Evolutionary conservation across 1,139 yeast genomes (phyloP), one percentile per base, ranked within the genome.

Genomic region (Candida dubliniensis): DNA sequence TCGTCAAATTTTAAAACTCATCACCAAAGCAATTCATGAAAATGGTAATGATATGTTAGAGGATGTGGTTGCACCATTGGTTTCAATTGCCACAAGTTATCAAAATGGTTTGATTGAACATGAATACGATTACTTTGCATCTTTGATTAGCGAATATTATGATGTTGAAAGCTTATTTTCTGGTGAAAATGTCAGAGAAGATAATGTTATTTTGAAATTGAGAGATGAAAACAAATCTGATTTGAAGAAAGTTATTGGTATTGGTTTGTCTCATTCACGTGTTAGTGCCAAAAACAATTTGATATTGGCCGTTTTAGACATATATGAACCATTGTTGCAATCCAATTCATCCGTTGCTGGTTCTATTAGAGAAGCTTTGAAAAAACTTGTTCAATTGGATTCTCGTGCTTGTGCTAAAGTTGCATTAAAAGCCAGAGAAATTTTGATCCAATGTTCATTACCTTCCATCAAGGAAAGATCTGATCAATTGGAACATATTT

Each of bases 401-500:
- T 78, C 93, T 32, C 85, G 96, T 63, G 81, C 88, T 12, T 83
- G 96, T 39, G 93, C 96, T 30, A 93, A 91, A 75, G 97, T 93
- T 43, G 88, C 96, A n/a, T 77, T 93, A 61, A 90, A 89, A 66
- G 97, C 97, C 1, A 84, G 98, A 66, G 99, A 95, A 70, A 87
- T 93, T 51, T 80, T 93, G 59, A 93, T 93, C 58, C 96, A 91
- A 74, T 91, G 97, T 64, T 89, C 98, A 34, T 77, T 93, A 68
- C 99, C 99, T 38, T 90, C 98, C 5, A 84, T 90, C 53, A 84
- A 87, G 66, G 99, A 93, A 71, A 85, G 99, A 71, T 86, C 96
- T 24, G 97, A 91, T 63, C 99, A 95, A 73, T 79, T 93, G 61
- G 98, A 93, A 69, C 98, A 91, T 66, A 93, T 93, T 57, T 79